A percentile compares a stretch with the other conserved stretches of the same genome.
Evolutionary conservation across 352 stramenopile species (phyloP).

Genomic region (Pythium aquatile): DNA sequence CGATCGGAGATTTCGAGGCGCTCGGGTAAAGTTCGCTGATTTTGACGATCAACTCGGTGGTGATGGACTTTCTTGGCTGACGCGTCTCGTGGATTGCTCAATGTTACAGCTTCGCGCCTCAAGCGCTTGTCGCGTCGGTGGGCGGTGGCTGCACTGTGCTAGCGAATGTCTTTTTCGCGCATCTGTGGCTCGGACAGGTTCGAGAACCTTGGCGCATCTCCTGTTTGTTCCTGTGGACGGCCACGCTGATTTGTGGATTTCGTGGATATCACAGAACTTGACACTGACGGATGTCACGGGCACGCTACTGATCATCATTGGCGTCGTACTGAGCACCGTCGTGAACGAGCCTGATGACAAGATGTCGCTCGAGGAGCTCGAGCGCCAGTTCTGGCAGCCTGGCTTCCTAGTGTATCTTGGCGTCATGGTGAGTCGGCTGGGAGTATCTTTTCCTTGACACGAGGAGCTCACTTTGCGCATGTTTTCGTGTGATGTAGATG

Average conservation of each 20-base stretch:
- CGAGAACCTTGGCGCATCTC: neutral
- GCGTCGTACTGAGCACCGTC: conserved; percentile 78
- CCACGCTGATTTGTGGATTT: neutral
- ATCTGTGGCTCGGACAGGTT: conserved; percentile 80
- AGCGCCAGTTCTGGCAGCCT: conserved; percentile 75
- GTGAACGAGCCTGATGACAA: conserved; percentile 79
- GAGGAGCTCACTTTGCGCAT: neutral
- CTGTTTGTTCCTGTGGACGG: conserved; percentile 3
- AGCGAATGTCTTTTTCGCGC: conserved; percentile 88
- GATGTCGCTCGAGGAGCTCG: conserved; percentile 73
- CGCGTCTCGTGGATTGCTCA: neutral
- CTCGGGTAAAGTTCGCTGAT: conserved; percentile 38
- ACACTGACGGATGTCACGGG: conserved; percentile 64
- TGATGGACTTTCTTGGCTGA: neutral
- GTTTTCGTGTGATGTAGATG: conserved; percentile 34
- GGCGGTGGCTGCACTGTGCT: conserved; percentile 85
- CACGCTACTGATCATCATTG: conserved; percentile 78
- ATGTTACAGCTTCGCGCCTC: conserved; percentile 64
- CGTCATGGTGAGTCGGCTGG: conserved; percentile 53
- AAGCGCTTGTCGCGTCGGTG: conserved; percentile 83
- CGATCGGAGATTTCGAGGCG: conserved; percentile 85
- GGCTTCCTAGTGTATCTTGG: conserved; percentile 78
- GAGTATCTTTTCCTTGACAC: neutral
- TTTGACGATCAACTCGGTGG: neutral
- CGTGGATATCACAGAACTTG: conserved; percentile 34